A percentile compares a stretch with the other conserved stretches of the same genome.
Evolutionary conservation across 192 early-diverging fungal genomes (phyloP).

Genomic region (Irineochytrium annulatum): DNA sequence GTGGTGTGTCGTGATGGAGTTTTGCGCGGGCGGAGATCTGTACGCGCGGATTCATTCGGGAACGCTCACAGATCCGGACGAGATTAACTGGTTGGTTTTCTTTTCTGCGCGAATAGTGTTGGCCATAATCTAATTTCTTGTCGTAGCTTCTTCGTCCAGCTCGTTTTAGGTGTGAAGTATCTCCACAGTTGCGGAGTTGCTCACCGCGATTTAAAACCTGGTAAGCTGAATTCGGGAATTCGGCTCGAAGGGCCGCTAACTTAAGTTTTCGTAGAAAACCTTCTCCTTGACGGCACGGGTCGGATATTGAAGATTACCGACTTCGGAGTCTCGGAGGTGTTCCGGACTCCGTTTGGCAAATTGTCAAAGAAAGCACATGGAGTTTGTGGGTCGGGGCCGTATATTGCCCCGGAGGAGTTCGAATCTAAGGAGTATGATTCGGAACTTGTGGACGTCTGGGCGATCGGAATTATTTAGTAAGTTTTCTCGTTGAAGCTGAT

Average conservation of each 20-base stretch:
- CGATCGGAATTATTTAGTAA: slow-evolving; percentile 90
- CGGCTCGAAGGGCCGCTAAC: too few relatives aligned
- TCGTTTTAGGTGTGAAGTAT: slow-evolving; percentile 83
- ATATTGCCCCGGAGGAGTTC: slow-evolving; percentile 93
- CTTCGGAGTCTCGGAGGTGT: slow-evolving; percentile 96
- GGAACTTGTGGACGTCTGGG: slow-evolving; percentile 88
- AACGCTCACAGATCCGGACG: slow-evolving; percentile 63
- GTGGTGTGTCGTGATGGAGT: slow-evolving; percentile 84
- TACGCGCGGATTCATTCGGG: slow-evolving; percentile 73
- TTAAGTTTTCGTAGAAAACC: slow-evolving; percentile 66
- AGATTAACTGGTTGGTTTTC: slow-evolving; percentile 66
- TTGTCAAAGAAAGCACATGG: slow-evolving; percentile 74
- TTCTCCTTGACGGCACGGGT: slow-evolving; percentile 71
- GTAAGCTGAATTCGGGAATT: slow-evolving; percentile 65
- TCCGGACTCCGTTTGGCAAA: slow-evolving; percentile 82
- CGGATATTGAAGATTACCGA: slow-evolving; percentile 94
- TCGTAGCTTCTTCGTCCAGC: slow-evolving; percentile 88
- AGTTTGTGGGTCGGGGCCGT: slow-evolving; percentile 91
- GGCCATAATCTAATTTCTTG: too few relatives aligned
- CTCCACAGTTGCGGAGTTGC: slow-evolving; percentile 94
- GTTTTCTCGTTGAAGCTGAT: slow-evolving; percentile 46
- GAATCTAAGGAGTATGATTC: slow-evolving; percentile 78
- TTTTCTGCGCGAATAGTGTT: neutral
- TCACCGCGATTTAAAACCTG: slow-evolving; percentile 86
- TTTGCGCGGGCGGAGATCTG: slow-evolving; percentile 90